Evolutionary conservation across 768 basidiomycete species (phyloP).

Genomic region (Kondoa subrosea): DNA sequence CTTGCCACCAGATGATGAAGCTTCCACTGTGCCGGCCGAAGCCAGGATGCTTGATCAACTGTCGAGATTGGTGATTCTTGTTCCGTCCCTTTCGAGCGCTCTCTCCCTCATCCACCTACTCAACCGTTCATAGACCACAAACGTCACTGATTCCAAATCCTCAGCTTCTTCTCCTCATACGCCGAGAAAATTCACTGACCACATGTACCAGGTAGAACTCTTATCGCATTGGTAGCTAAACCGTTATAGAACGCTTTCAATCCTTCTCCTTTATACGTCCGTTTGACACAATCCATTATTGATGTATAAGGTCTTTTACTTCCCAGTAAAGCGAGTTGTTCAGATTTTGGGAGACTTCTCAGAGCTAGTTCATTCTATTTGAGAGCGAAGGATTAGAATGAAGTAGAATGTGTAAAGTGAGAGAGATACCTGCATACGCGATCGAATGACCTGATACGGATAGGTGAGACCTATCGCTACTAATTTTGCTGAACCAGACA

Average conservation of each 20-base stretch:
- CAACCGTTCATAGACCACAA: conserved; percentile 64
- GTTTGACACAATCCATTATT: conserved; percentile 60
- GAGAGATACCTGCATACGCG: conserved; percentile 62
- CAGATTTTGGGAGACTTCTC: conserved; percentile 33
- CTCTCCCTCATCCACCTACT: conserved; percentile 10
- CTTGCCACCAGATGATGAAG: too few species aligned
- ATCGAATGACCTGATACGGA: conserved; percentile 92
- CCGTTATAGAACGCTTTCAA: conserved; percentile 82
- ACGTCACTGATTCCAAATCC: conserved; percentile 42
- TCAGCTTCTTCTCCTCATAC: not conserved
- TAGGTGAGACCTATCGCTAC: conserved; percentile 70
- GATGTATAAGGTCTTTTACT: conserved; percentile 50
- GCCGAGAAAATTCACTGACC: conserved; percentile 26
- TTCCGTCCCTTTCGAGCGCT: not conserved
- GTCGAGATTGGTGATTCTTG: too few species aligned
- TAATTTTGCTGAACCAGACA: conserved; percentile 81
- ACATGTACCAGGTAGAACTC: conserved; percentile 91
- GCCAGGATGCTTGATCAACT: too few species aligned
- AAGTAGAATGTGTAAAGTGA: not conserved
- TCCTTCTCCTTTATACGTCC: conserved; percentile 69
- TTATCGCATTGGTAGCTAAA: conserved; percentile 76
- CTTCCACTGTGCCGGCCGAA: too few species aligned
- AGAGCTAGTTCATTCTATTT: conserved; percentile 16
- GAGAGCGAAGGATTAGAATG: conserved; percentile 10
- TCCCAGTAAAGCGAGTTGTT: conserved; percentile 57